Evolutionary conservation across 805 yeast genomes (phyloP).

Genomic region (Lipomyces spencermartinsiae): DNA sequence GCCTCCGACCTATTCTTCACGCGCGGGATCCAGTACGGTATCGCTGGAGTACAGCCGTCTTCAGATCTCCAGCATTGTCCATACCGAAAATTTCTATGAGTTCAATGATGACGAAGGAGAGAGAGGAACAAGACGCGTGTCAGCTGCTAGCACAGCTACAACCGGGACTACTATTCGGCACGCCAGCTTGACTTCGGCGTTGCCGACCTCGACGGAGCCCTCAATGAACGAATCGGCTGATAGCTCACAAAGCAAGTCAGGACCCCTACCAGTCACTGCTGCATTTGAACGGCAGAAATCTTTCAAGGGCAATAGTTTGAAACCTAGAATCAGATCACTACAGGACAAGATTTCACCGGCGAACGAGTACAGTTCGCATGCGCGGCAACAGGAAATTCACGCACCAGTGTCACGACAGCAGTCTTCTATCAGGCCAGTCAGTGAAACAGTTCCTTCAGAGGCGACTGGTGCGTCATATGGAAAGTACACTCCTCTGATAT

Average conservation of each 20-base stretch:
- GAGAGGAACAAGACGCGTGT: conserved; percentile 8
- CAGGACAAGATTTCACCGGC: background rate
- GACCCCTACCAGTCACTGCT: background rate
- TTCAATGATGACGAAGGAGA: background rate
- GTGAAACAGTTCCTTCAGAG: background rate
- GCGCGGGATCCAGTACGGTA: background rate
- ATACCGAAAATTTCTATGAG: conserved; percentile 20
- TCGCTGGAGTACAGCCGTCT: conserved; percentile 18
- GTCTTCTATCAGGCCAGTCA: background rate
- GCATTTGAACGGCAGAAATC: background rate
- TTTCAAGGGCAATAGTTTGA: background rate
- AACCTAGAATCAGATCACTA: background rate
- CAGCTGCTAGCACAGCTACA: conserved; percentile 19
- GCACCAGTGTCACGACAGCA: background rate
- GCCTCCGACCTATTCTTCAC: background rate
- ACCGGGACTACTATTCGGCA: conserved; percentile 24
- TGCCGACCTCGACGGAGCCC: background rate
- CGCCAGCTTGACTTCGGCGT: background rate
- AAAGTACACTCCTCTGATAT: conserved; percentile 7
- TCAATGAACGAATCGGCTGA: background rate
- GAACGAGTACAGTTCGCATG: background rate
- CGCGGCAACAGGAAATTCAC: background rate
- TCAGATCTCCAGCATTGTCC: conserved; percentile 19
- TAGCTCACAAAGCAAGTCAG: background rate
- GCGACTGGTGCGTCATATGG: background rate